Conservation (phyloP, 345 rosid species). For the Eucalyptus sideroxylon region DNA sequence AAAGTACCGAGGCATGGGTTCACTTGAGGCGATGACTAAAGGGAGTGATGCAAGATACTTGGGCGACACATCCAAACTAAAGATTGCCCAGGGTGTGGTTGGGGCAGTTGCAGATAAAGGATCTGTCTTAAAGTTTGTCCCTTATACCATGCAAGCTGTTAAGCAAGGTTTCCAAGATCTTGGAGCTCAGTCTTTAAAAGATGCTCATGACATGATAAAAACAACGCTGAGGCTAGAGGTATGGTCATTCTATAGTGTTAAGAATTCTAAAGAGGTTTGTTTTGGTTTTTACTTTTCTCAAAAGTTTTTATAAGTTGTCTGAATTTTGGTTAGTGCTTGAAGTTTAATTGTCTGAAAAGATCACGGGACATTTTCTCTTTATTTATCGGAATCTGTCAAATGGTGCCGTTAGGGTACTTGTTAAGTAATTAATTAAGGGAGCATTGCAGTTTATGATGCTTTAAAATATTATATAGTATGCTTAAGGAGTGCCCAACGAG, state of each 20-base stretch:
- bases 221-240: conserved; percentile 87
- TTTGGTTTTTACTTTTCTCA: background rate
- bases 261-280: background rate
- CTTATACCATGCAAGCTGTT: conserved; percentile 94
- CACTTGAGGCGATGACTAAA: conserved; percentile 94
- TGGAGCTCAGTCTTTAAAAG: conserved; percentile 68
- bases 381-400: background rate
- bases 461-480: background rate
- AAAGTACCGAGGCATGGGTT: conserved; percentile 96
- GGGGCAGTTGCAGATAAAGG: conserved; percentile 96
- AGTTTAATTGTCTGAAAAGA: background rate
- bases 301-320: background rate
- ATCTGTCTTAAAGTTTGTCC: conserved; percentile 68
- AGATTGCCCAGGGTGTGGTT: conserved; percentile 99
- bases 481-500: background rate
- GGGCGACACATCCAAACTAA: conserved; percentile 70
- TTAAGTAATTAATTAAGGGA: background rate
- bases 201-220: conserved; percentile 68
- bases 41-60: conserved; percentile 92
- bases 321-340: background rate
- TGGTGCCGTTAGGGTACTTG: background rate
- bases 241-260: background rate
- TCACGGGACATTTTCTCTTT: background rate
- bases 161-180: conserved; percentile 98
- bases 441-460: background rate